Conservation (phyloP, 345 rosid genomes). For the Arabidopsis thaliana region DNA sequence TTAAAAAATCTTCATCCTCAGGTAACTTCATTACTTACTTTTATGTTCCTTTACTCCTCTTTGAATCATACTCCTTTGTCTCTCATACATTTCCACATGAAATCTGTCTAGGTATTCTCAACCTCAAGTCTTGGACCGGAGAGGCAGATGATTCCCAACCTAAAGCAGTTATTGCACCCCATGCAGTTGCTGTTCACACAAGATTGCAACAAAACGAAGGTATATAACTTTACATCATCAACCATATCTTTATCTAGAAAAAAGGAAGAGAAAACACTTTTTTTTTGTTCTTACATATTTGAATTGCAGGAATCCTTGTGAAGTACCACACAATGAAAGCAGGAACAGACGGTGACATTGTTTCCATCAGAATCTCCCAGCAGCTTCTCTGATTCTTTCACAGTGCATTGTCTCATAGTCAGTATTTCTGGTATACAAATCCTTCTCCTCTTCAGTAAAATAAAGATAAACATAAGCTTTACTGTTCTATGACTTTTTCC, state of each 20-base stretch:
- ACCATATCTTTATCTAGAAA: neutral
- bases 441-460: neutral
- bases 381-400: constrained; percentile 64
- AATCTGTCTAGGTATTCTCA: constrained; percentile 53
- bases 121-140: constrained; percentile 80
- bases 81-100: neutral
- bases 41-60: neutral
- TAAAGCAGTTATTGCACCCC: constrained; percentile 78
- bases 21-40: constrained; percentile 50
- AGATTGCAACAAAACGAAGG: constrained; percentile 83
- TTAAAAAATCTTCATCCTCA: constrained; percentile 59
- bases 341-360: constrained; percentile 72
- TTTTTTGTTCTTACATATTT: neutral
- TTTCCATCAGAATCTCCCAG: constrained; percentile 83
- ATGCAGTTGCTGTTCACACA: constrained; percentile 86
- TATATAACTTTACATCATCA: constrained; percentile 34
- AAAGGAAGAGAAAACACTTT: too few relatives aligned
- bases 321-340: constrained; percentile 78
- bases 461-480: neutral
- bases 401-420: constrained; percentile 27
- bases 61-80: neutral
- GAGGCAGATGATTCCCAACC: constrained; percentile 73
- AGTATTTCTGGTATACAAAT: constrained; percentile 37
- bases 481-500: constrained; percentile 7
- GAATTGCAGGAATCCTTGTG: constrained; percentile 65